Base-by-base conservation (phyloP, 2,329 filamentous ascomycete genomes). In the Nakataea oryzae region DNA sequence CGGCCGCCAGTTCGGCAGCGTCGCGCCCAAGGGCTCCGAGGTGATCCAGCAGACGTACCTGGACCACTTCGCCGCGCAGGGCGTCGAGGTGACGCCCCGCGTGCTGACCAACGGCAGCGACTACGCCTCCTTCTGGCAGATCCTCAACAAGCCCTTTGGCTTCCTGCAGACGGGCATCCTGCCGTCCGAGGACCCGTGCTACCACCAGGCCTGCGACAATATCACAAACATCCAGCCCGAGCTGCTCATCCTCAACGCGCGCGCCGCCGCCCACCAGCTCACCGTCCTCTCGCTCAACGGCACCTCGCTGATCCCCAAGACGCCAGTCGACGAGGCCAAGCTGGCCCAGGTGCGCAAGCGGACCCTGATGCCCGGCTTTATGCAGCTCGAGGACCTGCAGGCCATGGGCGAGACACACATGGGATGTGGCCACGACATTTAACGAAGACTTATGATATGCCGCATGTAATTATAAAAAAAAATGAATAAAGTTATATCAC, bases 141-240 rank as follows among this genome's bases (percentile, higher is more conserved):
- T 66, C 3, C 67, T 74, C 6, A 65, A 68, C 54, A 75, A 74
- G 61, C 73, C 74, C 1, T 69, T 74, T 60, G 87, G 85, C 1
- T 93, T 93, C 76, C 87, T 92, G 68, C 80, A 84, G 47, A 80
- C 83, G 62, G 87, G 87, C 3, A 91, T 93, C 55, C 87, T 3
- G 81, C 90, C 0, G 84, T 84, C 1, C 89, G 90, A 82, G 65
- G 81, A 87, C 68, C 76, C 78, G 54, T 83, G 82, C 76, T 86
- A 86, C 69, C 82, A 88, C 69, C 78, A 85, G 71, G 75, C 86
- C 28, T 86, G 84, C 65, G 86, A 88, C 65, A 79, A 84, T 63
- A 71, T 85, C 29, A 68, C 68, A 67, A 86, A 87, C 65, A 72
- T 86, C 64, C 82, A 86, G 70, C 67, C 75, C 56, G 76, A 77